phyloP scores from a whole-genome alignment of 331 rosid genomes.

The Quercus phellos region DNA sequence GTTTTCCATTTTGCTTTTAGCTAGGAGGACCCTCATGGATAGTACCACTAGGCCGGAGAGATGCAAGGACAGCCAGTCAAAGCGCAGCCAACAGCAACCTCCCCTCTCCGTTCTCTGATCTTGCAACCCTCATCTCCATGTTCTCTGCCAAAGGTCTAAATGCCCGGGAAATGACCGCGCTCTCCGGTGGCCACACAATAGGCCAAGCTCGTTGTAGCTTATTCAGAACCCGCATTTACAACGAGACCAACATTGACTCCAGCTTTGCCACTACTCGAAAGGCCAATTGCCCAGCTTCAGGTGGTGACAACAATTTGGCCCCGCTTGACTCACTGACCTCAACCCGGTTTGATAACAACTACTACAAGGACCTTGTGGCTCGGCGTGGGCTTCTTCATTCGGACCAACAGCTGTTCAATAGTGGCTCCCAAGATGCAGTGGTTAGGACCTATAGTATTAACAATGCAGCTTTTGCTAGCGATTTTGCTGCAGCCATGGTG shows the following conservation, averaged over 20 bases:
- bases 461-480: slow-evolving; percentile 23
- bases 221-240: slow-evolving; percentile 60
- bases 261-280: slow-evolving; percentile 38
- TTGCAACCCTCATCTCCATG: slow-evolving; percentile 38
- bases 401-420: slow-evolving; percentile 52
- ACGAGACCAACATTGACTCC: slow-evolving; percentile 56
- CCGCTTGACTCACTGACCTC: slow-evolving; percentile 55
- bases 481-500: slow-evolving; percentile 69
- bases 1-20: slow-evolving; percentile 23
- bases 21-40: slow-evolving; percentile 73
- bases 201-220: slow-evolving; percentile 46
- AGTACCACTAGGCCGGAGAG: slow-evolving; percentile 66
- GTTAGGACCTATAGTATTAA: slow-evolving; percentile 42
- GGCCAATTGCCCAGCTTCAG: slow-evolving; percentile 45
- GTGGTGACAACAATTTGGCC: slow-evolving; percentile 55
- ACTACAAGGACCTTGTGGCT: slow-evolving; percentile 42
- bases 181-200: slow-evolving; percentile 73
- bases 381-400: slow-evolving; percentile 59
- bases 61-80: slow-evolving; percentile 67
- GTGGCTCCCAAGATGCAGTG: slow-evolving; percentile 54
- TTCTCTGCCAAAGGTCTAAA: slow-evolving; percentile 43
- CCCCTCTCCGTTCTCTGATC: slow-evolving; percentile 47
- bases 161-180: slow-evolving; percentile 47
- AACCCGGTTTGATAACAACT: slow-evolving; percentile 44
- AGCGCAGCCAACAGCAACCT: slow-evolving; percentile 54